These are phyloP conservation scores for Oenanthe sinensis DNA, from an alignment of 129 eudicot genomes.

Conservation along the genomic window DNA sequence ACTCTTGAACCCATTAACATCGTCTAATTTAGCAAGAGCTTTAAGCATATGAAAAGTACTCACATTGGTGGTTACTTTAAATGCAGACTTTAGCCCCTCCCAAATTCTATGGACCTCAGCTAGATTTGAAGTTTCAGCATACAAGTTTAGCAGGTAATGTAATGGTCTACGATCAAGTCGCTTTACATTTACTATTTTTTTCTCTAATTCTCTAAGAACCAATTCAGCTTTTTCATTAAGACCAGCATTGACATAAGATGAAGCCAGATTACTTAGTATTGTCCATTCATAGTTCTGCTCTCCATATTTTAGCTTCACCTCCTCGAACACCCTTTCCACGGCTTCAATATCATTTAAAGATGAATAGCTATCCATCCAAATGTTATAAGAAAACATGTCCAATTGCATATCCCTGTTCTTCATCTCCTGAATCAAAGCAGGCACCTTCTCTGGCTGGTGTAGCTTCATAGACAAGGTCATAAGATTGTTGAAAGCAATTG, in stretches of 20 bases:
- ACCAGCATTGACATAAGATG: slow-evolving; percentile 43
- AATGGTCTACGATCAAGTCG: no score
- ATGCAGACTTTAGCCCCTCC: no score
- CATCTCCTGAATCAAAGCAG: slow-evolving; percentile 53
- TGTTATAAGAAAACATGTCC: slow-evolving; percentile 21
- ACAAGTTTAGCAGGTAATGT: no score
- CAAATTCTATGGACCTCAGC: no score
- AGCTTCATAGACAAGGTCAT: slow-evolving; percentile 51
- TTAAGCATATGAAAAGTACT: no score
- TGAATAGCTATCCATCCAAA: slow-evolving; percentile 49
- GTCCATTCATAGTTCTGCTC: slow-evolving; percentile 47
- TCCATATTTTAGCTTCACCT: slow-evolving; percentile 13
- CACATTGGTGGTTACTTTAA: no score
- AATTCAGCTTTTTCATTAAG: slow-evolving; percentile 46
- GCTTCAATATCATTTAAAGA: slow-evolving; percentile 53
- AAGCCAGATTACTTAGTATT: slow-evolving; percentile 54
- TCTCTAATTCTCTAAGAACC: no score
- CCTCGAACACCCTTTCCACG: slow-evolving; percentile 64
- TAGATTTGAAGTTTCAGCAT: no score
- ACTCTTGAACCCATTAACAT: slow-evolving; percentile 38
- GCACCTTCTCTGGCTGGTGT: slow-evolving; percentile 56
- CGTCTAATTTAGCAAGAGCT: slow-evolving; percentile 46
- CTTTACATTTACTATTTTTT: no score
- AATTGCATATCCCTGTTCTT: slow-evolving; percentile 39
- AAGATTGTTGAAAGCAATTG: slow-evolving; percentile 40